These are phyloP conservation scores for Hypomontagnella monticulosa DNA, from an alignment of 495 filamentous ascomycete species.

Conservation along the genomic window DNA sequence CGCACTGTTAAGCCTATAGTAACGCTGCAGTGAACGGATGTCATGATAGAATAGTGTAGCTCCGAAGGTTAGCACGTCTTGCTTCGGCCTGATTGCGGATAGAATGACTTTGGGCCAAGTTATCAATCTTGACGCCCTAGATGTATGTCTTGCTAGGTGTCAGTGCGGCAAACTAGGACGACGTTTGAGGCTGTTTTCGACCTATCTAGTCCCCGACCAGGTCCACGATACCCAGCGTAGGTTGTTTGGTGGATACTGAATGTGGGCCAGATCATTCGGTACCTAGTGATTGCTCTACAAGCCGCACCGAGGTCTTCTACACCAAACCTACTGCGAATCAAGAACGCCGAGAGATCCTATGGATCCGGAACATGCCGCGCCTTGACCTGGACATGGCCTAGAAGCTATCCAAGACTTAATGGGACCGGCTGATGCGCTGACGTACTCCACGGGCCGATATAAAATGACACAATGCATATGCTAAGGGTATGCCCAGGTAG, in stretches of 20 bases:
- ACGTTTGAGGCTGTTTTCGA: neutral
- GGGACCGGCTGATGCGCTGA: constrained; percentile 3
- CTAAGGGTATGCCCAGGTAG: constrained; percentile 1
- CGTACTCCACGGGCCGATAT: constrained; percentile 28
- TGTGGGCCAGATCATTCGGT: too few relatives aligned
- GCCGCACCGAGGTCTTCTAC: too few relatives aligned
- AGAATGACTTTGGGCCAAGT: neutral
- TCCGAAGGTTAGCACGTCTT: constrained; percentile 7
- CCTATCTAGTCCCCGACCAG: neutral
- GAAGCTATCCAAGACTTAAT: neutral
- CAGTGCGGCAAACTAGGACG: neutral
- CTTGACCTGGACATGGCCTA: too few relatives aligned
- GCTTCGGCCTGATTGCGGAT: constrained; percentile 31
- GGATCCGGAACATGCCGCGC: too few relatives aligned
- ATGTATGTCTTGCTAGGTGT: too few relatives aligned
- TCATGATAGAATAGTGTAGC: neutral
- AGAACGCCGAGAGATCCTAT: too few relatives aligned
- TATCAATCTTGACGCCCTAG: too few relatives aligned
- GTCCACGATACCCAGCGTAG: too few relatives aligned
- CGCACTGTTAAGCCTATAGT: neutral
- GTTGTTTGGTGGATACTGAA: too few relatives aligned
- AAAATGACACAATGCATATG: constrained; percentile 14
- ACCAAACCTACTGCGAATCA: too few relatives aligned
- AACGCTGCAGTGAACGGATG: neutral
- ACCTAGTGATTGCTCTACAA: too few relatives aligned